Base-by-base conservation (phyloP, 768 basidiomycete species). In the Rickenella mellea region DNA sequence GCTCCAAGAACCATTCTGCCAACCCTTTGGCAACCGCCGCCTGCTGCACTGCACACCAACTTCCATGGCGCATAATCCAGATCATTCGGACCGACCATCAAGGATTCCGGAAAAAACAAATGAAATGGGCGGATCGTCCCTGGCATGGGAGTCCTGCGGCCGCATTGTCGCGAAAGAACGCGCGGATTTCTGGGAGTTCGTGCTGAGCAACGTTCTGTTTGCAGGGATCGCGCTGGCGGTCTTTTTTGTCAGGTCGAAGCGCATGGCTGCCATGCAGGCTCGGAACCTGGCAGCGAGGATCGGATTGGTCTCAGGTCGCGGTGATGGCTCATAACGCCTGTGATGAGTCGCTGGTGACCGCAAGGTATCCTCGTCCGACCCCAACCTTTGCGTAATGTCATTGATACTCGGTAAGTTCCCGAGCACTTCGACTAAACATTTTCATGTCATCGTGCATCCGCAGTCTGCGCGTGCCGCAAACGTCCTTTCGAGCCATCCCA, bases 131-230 rank as follows among this genome's bases (percentile, higher is more conserved):
- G 68, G n/a, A n/a, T 36, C 33, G 61, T 77, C 74, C 1, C 80
- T 82, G 3, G 91, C 90, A 5, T 97, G 91, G 90, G 83, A 91
- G 55, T 79, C 91, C 4, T 97, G 93, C 52, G 93, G 92, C 3
- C 88, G 89, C 48, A 85, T 92, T 27, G 69, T 84, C 33, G 62
- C 67, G 15, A 70, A 76, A 46, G 92, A 97, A 62, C 76, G 82
- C 32, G 82, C 74, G 6, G 89, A 92, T 59, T 97, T 88, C 57
- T 87, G 78, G 63, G 91, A 96, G 58, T 97, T 96, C 60, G 63
- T 93, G 6, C 89, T 80, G 20, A 82, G 87, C 56, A 94, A 92
- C 55, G 52, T 86, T 24, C 49, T 83, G 10, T 81, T 96, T 54
- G 79, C 78, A 1, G 62, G 71, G 1, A 61, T 84, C 9, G 77